phyloP scores from a whole-genome alignment of 179 eudicot species.

The Nepenthes alata region DNA sequence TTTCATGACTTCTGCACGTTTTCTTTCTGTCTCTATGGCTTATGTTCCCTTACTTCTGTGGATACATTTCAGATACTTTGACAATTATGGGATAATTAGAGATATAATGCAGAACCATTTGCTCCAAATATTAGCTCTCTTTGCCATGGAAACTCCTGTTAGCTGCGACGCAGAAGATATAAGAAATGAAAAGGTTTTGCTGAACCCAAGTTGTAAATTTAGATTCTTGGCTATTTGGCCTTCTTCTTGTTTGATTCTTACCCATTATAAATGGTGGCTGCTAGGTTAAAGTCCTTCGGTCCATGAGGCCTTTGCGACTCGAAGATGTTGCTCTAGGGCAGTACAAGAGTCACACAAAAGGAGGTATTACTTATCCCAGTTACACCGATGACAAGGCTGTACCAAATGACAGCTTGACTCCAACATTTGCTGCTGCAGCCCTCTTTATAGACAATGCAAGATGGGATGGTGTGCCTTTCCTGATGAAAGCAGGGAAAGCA shows the following conservation, averaged over 20 bases:
- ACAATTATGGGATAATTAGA: constrained; percentile 83
- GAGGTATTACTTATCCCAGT: constrained; percentile 59
- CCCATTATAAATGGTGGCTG: constrained; percentile 10
- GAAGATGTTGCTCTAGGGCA: constrained; percentile 77
- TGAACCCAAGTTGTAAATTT: neutral
- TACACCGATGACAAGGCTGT: constrained; percentile 90
- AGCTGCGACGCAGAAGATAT: constrained; percentile 97
- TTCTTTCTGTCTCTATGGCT: constrained; percentile 1
- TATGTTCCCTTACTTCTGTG: constrained; percentile 8
- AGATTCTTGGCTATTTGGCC: constrained; percentile 1
- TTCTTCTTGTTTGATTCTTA: neutral
- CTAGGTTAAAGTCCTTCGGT: constrained; percentile 90
- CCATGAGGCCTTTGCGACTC: constrained; percentile 75
- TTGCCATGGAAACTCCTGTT: constrained; percentile 99
- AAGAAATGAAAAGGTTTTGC: constrained; percentile 84
- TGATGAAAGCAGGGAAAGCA: constrained; percentile 99
- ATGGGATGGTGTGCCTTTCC: constrained; percentile 99
- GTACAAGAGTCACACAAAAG: constrained; percentile 77
- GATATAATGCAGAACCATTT: constrained; percentile 99
- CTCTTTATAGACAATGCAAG: constrained; percentile 90
- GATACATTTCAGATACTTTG: constrained; percentile 55
- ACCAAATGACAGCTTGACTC: constrained; percentile 77
- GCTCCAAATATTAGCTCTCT: constrained; percentile 88
- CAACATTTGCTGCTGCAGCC: constrained; percentile 97
- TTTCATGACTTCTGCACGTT: too few species aligned